A percentile compares a stretch with the other conserved stretches of the same genome.
These are phyloP conservation scores for Lentinula raphanica DNA, from an alignment of 768 basidiomycete species.

Conservation along the genomic window DNA sequence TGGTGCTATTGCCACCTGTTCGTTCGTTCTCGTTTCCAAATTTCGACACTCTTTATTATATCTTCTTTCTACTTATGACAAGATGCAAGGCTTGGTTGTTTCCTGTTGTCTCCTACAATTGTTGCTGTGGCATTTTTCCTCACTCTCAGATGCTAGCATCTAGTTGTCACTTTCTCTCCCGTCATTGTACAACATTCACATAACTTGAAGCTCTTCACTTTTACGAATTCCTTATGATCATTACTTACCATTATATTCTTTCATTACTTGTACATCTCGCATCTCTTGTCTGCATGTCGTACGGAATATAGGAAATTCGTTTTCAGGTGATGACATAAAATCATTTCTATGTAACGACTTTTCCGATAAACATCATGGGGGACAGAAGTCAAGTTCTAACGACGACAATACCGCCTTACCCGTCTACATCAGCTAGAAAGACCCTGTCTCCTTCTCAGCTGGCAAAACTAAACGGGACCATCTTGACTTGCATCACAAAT, in stretches of 20 bases:
- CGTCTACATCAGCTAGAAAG: constrained; percentile 43
- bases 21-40: neutral
- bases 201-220: neutral
- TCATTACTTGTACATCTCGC: neutral
- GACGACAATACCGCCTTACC: constrained; percentile 44
- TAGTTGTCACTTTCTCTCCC: neutral
- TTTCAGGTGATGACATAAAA: neutral
- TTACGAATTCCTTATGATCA: neutral
- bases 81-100: neutral
- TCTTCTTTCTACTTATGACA: neutral
- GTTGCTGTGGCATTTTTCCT: neutral
- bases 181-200: constrained; percentile 3
- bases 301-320: neutral
- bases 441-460: constrained; percentile 48
- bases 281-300: neutral
- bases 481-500: constrained; percentile 42
- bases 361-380: neutral
- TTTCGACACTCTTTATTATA: neutral
- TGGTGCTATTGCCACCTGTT: neutral
- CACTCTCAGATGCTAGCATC: neutral
- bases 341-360: neutral
- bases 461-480: constrained; percentile 39
- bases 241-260: neutral
- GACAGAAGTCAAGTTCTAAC: neutral
- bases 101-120: neutral